These are phyloP conservation scores for Coemansia sp. DNA, from an alignment of 192 early-diverging fungal genomes.

Conservation along the genomic window DNA sequence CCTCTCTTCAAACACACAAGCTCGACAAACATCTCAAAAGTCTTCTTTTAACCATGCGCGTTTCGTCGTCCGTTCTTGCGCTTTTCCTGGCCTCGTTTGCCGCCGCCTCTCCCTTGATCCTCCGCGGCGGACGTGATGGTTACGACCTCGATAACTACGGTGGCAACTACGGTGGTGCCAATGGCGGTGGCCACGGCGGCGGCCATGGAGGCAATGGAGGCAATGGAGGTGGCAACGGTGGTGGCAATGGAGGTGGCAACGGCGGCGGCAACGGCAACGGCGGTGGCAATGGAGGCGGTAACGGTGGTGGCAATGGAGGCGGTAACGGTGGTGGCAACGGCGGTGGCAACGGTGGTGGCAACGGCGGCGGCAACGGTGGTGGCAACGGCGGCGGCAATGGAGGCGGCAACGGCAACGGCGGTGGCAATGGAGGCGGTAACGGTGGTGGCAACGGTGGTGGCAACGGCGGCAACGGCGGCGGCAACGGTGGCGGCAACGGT, in stretches of 20 bases:
- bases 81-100: conserved; percentile 27
- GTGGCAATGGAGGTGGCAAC: conserved; percentile 3
- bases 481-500: conserved; percentile 7
- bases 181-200: conserved; percentile 12
- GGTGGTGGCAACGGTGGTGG: neutral
- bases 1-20: neutral
- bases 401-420: neutral
- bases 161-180: conserved; percentile 4
- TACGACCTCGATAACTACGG: conserved; percentile 3
- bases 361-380: conserved; percentile 7
- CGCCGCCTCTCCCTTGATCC: conserved; percentile 23
- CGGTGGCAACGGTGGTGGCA: neutral
- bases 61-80: conserved; percentile 30
- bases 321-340: conserved; percentile 13
- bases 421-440: neutral
- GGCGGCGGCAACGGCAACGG: conserved; percentile 10
- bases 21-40: neutral
- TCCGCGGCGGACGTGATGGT: conserved; percentile 4
- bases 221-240: conserved; percentile 12
- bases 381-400: conserved; percentile 2
- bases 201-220: conserved; percentile 17
- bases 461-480: conserved; percentile 8
- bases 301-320: conserved; percentile 6
- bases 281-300: neutral
- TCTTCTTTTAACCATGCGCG: conserved; percentile 25